Conservation (phyloP, 2,329 filamentous ascomycete genomes). For the Aureobasidium sp. region DNA sequence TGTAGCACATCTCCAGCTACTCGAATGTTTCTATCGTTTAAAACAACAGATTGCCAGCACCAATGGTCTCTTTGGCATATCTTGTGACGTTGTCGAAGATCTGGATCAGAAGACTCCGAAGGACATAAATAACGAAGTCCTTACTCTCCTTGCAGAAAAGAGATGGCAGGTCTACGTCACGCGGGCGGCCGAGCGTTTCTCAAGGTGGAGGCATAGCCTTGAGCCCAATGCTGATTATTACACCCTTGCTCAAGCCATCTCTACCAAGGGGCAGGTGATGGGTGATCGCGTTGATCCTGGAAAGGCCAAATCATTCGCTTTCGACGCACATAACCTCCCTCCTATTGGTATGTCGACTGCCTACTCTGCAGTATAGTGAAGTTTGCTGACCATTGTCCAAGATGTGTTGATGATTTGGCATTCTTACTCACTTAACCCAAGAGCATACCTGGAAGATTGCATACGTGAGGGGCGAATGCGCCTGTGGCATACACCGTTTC, state of each 20-base stretch:
- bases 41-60: slow-evolving; percentile 72
- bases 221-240: slow-evolving; percentile 27
- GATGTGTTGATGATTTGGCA: slow-evolving; percentile 87
- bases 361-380: background rate
- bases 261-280: background rate
- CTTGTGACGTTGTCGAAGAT: slow-evolving; percentile 33
- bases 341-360: slow-evolving; percentile 59
- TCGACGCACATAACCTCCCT: slow-evolving; percentile 53
- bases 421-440: slow-evolving; percentile 80
- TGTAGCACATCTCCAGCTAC: slow-evolving; percentile 77
- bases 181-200: slow-evolving; percentile 73
- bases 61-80: slow-evolving; percentile 69
- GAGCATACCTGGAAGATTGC: slow-evolving; percentile 78
- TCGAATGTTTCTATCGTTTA: slow-evolving; percentile 72
- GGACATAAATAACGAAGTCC: slow-evolving; percentile 38
- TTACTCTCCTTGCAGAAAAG: slow-evolving; percentile 72
- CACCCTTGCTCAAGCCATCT: background rate
- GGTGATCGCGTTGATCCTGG: background rate
- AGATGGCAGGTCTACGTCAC: slow-evolving; percentile 77
- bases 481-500: slow-evolving; percentile 70
- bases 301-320: background rate
- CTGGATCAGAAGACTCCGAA: slow-evolving; percentile 23
- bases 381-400: slow-evolving; percentile 36
- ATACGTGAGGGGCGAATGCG: slow-evolving; percentile 63
- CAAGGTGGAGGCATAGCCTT: slow-evolving; percentile 65